phyloP scores from a whole-genome alignment of 352 stramenopile genomes.

The Phytophthora sp. region DNA sequence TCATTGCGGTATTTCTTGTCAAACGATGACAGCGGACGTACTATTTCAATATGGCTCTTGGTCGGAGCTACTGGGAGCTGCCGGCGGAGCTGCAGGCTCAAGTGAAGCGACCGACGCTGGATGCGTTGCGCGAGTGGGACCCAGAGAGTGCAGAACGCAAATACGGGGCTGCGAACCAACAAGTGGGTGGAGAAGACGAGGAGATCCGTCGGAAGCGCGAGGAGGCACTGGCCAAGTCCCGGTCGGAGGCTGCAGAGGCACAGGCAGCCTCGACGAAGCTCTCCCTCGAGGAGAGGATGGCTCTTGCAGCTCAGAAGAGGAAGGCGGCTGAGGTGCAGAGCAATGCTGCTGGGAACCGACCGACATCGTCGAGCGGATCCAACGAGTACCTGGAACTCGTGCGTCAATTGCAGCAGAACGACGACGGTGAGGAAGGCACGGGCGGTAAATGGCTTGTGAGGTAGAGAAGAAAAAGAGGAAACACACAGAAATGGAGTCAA shows the following conservation, averaged over 20 bases:
- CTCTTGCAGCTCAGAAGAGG: conserved; percentile 57
- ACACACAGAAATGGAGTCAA: conserved; percentile 8
- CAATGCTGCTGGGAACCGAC: conserved; percentile 1
- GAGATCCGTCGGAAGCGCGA: conserved; percentile 47
- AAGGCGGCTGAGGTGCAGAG: conserved; percentile 52
- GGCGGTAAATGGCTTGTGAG: conserved; percentile 79
- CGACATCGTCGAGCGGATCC: conserved; percentile 12
- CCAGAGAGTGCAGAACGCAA: conserved; percentile 40
- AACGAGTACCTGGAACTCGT: conserved; percentile 74
- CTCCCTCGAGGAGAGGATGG: conserved; percentile 68
- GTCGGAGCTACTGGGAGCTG: conserved; percentile 80
- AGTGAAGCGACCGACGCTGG: conserved; percentile 53
- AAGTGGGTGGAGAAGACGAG: conserved; percentile 23
- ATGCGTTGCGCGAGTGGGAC: conserved; percentile 58
- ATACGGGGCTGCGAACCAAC: conserved; percentile 31
- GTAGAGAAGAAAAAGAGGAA: conserved; percentile 21
- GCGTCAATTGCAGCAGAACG: conserved; percentile 62
- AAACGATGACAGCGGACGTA: conserved; percentile 58
- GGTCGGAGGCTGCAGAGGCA: conserved; percentile 9
- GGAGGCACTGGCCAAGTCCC: conserved; percentile 48
- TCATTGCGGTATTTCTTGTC: neutral
- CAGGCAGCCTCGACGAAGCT: conserved; percentile 15
- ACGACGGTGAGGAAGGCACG: conserved; percentile 51
- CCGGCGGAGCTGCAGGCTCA: conserved; percentile 53
- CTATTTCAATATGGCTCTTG: conserved; percentile 82